phyloP scores from a whole-genome alignment of 2,329 filamentous ascomycete genomes.

The Neocatenulostroma microsporum region DNA sequence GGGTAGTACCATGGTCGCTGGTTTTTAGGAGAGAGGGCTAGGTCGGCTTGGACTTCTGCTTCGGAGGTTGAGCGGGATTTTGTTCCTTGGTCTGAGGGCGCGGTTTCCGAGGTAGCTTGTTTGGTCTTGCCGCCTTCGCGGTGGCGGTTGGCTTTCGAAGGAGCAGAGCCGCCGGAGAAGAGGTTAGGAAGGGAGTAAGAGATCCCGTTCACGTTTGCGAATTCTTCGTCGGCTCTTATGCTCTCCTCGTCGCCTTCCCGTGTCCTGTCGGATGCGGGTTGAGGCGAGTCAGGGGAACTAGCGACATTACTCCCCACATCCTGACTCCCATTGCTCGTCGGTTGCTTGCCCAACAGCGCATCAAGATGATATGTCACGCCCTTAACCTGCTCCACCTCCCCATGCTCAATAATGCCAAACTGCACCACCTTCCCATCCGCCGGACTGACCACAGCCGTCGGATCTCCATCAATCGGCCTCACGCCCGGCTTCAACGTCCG shows the following conservation, averaged over 20 bases:
- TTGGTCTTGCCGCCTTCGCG: slow-evolving; percentile 28
- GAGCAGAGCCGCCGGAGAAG: slow-evolving; percentile 62
- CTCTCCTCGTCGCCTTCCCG: slow-evolving; percentile 50
- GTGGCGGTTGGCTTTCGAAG: slow-evolving; percentile 16
- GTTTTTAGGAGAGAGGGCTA: slow-evolving; percentile 61
- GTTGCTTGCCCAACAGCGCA: slow-evolving; percentile 63
- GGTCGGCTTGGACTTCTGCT: slow-evolving; percentile 72
- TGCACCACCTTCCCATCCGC: slow-evolving; percentile 87
- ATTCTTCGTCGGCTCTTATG: slow-evolving; percentile 79
- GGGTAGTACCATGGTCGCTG: slow-evolving; percentile 47
- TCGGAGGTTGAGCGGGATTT: slow-evolving; percentile 62
- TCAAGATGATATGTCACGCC: slow-evolving; percentile 97
- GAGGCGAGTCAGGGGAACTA: slow-evolving; percentile 31
- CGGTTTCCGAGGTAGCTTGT: too few relatives aligned
- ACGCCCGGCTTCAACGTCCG: slow-evolving; percentile 82
- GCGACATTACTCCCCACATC: slow-evolving; percentile 20
- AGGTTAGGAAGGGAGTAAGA: slow-evolving; percentile 86
- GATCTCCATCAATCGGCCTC: slow-evolving; percentile 74
- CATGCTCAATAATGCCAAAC: slow-evolving; percentile 83
- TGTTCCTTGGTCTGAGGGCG: slow-evolving; percentile 60
- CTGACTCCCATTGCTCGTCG: slow-evolving; percentile 43
- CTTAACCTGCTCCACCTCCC: slow-evolving; percentile 97
- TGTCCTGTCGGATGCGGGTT: slow-evolving; percentile 24
- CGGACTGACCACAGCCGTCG: slow-evolving; percentile 74
- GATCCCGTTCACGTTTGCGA: slow-evolving; percentile 89